Evolutionary conservation across 331 rosid genomes (phyloP), one percentile per base, ranked within the genome.

Genomic region (Prunus yedoensis): DNA sequence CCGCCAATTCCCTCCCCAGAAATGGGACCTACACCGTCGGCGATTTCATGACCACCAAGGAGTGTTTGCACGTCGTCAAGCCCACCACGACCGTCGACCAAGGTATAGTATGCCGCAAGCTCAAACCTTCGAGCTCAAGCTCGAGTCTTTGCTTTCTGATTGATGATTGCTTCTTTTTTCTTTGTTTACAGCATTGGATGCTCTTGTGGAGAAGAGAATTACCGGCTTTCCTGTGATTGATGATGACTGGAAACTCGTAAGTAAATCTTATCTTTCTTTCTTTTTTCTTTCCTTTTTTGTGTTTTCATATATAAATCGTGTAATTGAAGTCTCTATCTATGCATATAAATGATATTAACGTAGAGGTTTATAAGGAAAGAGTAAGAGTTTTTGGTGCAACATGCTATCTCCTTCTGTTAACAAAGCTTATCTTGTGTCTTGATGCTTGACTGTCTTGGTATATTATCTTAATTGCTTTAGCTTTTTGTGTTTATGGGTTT

Each of bases 161-260:
- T 73, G 27, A 10, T 45, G 21, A 25, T 25, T 17, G 1, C 14
- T 71, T 25, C 23, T 5, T 51, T 70, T 71, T 47, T 23, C 67
- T 56, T 17, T 32, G 28, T 41, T 83, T 76, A 27, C 85, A 94
- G 97, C 99, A 32, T 77, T 94, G 82, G 92, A 92, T 72, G 82
- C 83, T 72, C 90, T 94, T 2, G 97, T 92, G 47, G 83, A 78
- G 74, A 84, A 94, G 87, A 87, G 99, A 77, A 89, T 94, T 66
- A 85, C 97, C 71, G 97, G 99, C n/a, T 90, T 94, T 88, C 99
- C 97, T 4, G 99, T 94, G 57, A 71, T 94, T 10, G 99, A 92
- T 27, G 99, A 92, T 30, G 96, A 87, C 68, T 94, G 96, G 97
- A 94, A 89, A 82, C 80, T 94, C 90, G 99, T 92, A 81, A 80